Conservation (phyloP, 306 rosid genomes). For the Senna siamea region DNA sequence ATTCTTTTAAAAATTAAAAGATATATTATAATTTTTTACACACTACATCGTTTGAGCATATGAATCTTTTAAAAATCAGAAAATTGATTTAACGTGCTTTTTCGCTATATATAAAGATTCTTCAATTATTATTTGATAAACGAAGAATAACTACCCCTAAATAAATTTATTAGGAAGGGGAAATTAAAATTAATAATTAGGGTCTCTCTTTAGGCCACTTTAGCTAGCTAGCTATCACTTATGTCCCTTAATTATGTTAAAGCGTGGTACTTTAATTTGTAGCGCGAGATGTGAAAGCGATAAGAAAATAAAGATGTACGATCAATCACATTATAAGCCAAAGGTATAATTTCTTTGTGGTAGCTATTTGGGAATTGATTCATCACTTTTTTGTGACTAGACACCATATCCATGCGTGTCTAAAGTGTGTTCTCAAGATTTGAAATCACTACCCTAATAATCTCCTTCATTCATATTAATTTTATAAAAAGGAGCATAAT, state of each 20-base stretch:
- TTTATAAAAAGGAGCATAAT: neutral
- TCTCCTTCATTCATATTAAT: neutral
- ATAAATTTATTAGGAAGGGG: neutral
- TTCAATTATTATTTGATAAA: neutral
- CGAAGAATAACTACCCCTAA: neutral
- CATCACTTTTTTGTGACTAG: conserved; percentile 23
- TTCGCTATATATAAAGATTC: neutral
- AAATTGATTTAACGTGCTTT: too few species aligned
- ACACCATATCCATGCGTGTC: conserved; percentile 3
- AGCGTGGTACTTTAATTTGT: neutral
- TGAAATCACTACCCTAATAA: conserved; percentile 4
- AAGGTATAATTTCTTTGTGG: neutral
- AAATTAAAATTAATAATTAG: neutral
- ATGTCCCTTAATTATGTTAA: neutral
- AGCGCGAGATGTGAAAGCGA: conserved; percentile 12
- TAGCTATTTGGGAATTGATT: conserved; percentile 6
- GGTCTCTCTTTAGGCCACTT: neutral
- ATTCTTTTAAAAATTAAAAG: too few species aligned
- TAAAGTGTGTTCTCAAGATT: neutral
- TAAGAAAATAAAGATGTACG: neutral
- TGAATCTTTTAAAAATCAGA: too few species aligned
- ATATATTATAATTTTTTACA: too few species aligned
- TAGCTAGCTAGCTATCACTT: neutral
- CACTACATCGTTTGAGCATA: too few species aligned
- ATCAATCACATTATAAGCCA: neutral